Evolutionary conservation across 2,329 filamentous ascomycete species (phyloP).

Genomic region (Gaeumannomyces tritici): DNA sequence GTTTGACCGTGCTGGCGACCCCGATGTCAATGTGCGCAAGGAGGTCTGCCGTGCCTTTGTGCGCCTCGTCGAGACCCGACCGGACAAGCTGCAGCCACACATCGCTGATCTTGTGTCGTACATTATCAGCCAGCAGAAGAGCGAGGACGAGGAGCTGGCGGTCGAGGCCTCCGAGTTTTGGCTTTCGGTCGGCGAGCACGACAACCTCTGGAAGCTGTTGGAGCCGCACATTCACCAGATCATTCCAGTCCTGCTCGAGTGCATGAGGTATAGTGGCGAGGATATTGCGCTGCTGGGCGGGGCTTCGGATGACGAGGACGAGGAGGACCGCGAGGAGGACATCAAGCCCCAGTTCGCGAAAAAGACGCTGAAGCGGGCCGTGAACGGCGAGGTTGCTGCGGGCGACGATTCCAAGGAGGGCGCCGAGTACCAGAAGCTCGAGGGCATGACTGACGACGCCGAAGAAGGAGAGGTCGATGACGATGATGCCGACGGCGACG

Average conservation of each 20-base stretch:
- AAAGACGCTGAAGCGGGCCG: conserved; percentile 44
- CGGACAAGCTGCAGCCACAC: conserved; percentile 84
- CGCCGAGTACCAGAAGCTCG: conserved; percentile 38
- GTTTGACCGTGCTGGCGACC: conserved; percentile 71
- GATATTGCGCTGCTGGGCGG: conserved; percentile 79
- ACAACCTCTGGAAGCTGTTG: conserved; percentile 65
- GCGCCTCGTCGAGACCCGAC: conserved; percentile 79
- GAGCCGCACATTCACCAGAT: conserved; percentile 74
- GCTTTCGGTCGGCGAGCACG: conserved; percentile 85
- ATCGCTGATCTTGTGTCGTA: conserved; percentile 85
- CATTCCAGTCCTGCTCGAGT: conserved; percentile 81
- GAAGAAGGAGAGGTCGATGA: conserved; percentile 80
- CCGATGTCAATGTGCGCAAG: conserved; percentile 71
- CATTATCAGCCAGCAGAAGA: conserved; percentile 81
- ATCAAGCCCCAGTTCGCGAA: conserved; percentile 90
- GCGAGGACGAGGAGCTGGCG: conserved; percentile 79
- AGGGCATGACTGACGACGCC: conserved; percentile 59
- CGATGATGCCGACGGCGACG: conserved; percentile 63
- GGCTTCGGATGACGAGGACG: conserved; percentile 80
- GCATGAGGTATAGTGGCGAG: conserved; percentile 94
- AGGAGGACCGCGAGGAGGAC: conserved; percentile 83
- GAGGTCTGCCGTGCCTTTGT: conserved; percentile 93
- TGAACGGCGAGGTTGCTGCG: conserved; percentile 36
- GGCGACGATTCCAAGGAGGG: conserved; percentile 41
- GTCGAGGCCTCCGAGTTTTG: conserved; percentile 97